Conservation (phyloP, 768 basidiomycete genomes). For the Clavulina sp. region DNA sequence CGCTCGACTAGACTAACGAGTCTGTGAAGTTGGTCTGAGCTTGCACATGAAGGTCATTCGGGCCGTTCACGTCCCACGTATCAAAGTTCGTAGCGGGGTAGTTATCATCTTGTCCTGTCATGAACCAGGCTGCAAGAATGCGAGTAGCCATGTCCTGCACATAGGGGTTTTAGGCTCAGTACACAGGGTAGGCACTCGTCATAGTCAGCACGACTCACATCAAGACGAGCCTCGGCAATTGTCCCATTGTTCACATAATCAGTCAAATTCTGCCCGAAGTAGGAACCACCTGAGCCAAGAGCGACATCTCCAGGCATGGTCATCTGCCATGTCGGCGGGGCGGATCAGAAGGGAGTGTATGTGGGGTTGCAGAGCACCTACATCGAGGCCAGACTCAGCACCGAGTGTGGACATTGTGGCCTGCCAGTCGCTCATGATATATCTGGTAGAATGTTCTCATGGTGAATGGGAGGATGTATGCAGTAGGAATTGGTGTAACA, state of each 20-base stretch:
- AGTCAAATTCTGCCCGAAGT: slow-evolving; percentile 34
- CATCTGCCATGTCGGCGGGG: slow-evolving; percentile 3
- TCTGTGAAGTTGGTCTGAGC: slow-evolving; percentile 17
- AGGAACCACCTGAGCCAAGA: slow-evolving; percentile 9
- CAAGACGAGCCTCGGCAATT: slow-evolving; percentile 37
- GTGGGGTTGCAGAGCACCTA: slow-evolving; percentile 11
- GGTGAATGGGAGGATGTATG: background rate
- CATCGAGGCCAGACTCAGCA: slow-evolving; percentile 15
- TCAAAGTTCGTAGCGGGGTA: slow-evolving; percentile 25
- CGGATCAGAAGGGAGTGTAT: background rate
- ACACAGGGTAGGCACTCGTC: slow-evolving; percentile 19
- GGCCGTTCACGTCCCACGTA: slow-evolving; percentile 26
- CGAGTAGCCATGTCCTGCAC: slow-evolving; percentile 23
- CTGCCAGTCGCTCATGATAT: slow-evolving; percentile 34
- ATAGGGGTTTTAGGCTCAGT: slow-evolving; percentile 5
- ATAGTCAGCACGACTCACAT: slow-evolving; percentile 53
- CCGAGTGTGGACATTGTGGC: slow-evolving; percentile 32
- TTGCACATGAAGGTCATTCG: slow-evolving; percentile 18
- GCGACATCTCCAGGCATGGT: slow-evolving; percentile 23
- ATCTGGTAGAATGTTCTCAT: background rate
- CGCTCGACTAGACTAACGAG: background rate
- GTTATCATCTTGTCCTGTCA: slow-evolving; percentile 19
- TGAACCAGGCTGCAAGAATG: slow-evolving; percentile 21
- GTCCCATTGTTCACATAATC: slow-evolving; percentile 52
- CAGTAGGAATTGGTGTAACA: background rate